Evolutionary conservation across 2,329 filamentous ascomycete genomes (phyloP).

Genomic region (Malbranchea cinnamomea): DNA sequence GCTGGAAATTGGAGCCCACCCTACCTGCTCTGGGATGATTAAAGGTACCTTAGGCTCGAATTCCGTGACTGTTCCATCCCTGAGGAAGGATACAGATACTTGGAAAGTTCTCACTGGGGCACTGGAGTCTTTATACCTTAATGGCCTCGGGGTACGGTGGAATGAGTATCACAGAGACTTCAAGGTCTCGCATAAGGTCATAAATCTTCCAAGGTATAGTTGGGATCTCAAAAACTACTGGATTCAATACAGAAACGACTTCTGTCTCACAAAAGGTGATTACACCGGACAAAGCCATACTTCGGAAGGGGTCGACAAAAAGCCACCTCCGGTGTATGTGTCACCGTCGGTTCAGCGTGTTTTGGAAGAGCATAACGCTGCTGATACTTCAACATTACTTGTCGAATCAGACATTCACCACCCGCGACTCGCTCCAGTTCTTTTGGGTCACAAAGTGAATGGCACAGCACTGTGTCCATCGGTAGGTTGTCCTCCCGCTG

Average conservation of each 20-base stretch:
- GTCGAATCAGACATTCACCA: slow-evolving; percentile 7
- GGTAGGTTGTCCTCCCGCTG: slow-evolving; percentile 1
- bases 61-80: slow-evolving; percentile 42
- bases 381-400: slow-evolving; percentile 5
- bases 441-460: slow-evolving; percentile 8
- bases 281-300: not conserved
- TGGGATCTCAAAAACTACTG: slow-evolving; percentile 61
- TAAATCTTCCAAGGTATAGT: slow-evolving; percentile 51
- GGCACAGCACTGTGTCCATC: slow-evolving; percentile 6
- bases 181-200: slow-evolving; percentile 41
- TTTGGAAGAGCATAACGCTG: slow-evolving; percentile 1
- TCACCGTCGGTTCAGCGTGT: slow-evolving; percentile 5
- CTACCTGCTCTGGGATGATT: slow-evolving; percentile 53
- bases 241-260: slow-evolving; percentile 19
- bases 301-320: not conserved
- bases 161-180: slow-evolving; percentile 54
- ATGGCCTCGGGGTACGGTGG: slow-evolving; percentile 52
- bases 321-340: slow-evolving; percentile 1
- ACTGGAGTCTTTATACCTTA: slow-evolving; percentile 44
- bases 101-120: slow-evolving; percentile 49
- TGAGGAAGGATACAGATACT: slow-evolving; percentile 46
- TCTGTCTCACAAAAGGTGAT: slow-evolving; percentile 5
- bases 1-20: slow-evolving; percentile 62
- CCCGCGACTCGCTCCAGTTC: slow-evolving; percentile 3
- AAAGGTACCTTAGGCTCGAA: slow-evolving; percentile 45